phyloP scores from a whole-genome alignment of 1,139 yeast genomes.

The Yarrowia galli region DNA sequence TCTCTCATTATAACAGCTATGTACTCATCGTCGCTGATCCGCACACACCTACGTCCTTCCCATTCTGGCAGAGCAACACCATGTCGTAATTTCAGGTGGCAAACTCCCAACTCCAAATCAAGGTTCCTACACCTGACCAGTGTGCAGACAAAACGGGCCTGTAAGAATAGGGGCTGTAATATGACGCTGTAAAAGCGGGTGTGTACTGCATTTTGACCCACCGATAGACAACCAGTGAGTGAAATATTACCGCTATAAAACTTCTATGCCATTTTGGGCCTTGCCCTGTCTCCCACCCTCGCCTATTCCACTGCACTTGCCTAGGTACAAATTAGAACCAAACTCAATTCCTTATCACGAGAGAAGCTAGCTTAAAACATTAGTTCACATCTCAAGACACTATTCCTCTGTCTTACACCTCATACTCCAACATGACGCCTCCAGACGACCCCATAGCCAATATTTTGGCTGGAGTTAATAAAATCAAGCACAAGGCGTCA shows the following conservation, averaged over 20 bases:
- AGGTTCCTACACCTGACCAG: conserved; percentile 16
- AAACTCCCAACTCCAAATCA: conserved; percentile 21
- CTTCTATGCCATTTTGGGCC: not conserved
- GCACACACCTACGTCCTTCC: too few species aligned
- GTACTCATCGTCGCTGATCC: too few species aligned
- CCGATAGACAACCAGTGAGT: not conserved
- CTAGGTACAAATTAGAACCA: not conserved
- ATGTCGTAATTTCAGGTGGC: conserved; percentile 21
- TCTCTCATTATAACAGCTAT: too few species aligned
- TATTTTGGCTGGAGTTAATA: conserved; percentile 43
- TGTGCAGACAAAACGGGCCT: not conserved
- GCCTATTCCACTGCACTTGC: not conserved
- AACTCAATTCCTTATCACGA: conserved; percentile 35
- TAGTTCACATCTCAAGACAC: not conserved
- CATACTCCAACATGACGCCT: conserved; percentile 28
- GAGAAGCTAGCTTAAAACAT: conserved; percentile 15
- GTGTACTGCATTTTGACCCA: not conserved
- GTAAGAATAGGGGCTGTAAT: not conserved
- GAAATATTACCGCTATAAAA: not conserved
- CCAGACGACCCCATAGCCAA: conserved; percentile 45
- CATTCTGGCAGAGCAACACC: not conserved
- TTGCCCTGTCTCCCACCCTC: not conserved
- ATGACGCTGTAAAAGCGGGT: not conserved
- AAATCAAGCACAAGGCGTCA: conserved; percentile 32
- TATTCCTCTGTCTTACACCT: not conserved